Evolutionary conservation across 2,329 filamentous ascomycete species (phyloP), one percentile per base, ranked within the genome.

Genomic region (Ascocoryne sarcoides): DNA sequence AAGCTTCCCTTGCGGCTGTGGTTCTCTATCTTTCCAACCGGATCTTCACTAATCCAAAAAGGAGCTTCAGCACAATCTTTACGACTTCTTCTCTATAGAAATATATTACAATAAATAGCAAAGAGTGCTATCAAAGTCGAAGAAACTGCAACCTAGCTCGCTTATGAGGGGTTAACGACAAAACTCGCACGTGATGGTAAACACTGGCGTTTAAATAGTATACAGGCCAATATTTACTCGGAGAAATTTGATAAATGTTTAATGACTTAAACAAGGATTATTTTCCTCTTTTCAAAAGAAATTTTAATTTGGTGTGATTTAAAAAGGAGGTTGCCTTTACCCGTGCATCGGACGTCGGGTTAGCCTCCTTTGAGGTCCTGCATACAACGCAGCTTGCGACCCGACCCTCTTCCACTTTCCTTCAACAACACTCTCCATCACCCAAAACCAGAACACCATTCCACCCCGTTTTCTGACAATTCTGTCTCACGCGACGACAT

Each of bases 361-460:
- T 35, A 35, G 16, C 32, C 20, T n/a, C 12, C 12, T 26, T 26
- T 7, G 23, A 26, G 32, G 16, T 35, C 16, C 32, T 19, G 17
- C 17, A 35, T 43, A 49, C 44, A 53, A 48, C 47, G 45, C 44
- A 45, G 35, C 48, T 44, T 35, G 17, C 32, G 9, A 19, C 30
- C 35, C 33, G 39, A 39, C 45, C 41, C 36, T 36, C 37, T 37
- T 38, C 37, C 38, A 42, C 34, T 40, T 42, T 46, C 36, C 33
- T 19, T 38, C 37, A 39, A 48, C 45, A 43, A 43, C 36, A n/a
- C n/a, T 23, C 18, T 21, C 39, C 44, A 53, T 45, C 52, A 47
- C 46, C 44, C 42, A 42, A 42, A 42, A 29, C 37, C 32, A 29
- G 46, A 46, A 40, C 37, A 36, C 14, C 41, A 43, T 40, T 23